Evolutionary conservation across 1,139 yeast genomes (phyloP).

Genomic region (Hansenula lynferdii): DNA sequence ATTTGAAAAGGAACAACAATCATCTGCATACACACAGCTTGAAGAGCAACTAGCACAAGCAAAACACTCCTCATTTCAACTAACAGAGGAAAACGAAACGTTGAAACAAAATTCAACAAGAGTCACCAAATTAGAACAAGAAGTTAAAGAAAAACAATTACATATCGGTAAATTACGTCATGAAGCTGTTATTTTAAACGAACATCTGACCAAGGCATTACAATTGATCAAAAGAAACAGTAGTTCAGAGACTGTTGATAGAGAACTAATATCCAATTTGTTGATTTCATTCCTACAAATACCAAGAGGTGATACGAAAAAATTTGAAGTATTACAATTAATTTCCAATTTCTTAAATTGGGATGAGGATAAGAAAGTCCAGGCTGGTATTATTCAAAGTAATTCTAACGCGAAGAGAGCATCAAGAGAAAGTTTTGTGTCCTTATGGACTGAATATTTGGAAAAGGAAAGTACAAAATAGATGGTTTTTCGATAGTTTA

Average conservation of each 20-base stretch:
- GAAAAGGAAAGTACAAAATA: slow-evolving; percentile 65
- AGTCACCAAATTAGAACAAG: slow-evolving; percentile 38
- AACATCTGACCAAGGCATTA: slow-evolving; percentile 87
- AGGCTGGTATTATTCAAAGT: slow-evolving; percentile 69
- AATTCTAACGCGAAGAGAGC: slow-evolving; percentile 22
- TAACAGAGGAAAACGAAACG: slow-evolving; percentile 9
- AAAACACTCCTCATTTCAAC: slow-evolving; percentile 9
- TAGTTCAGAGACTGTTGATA: slow-evolving; percentile 74
- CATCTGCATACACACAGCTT: slow-evolving; percentile 6
- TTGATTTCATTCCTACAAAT: slow-evolving; percentile 78
- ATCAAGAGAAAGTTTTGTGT: slow-evolving; percentile 68
- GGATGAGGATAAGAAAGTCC: slow-evolving; percentile 79
- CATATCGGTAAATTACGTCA: slow-evolving; percentile 88
- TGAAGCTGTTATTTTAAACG: slow-evolving; percentile 92
- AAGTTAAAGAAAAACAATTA: slow-evolving; percentile 68
- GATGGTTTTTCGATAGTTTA: too few relatives aligned
- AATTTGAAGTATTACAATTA: slow-evolving; percentile 84
- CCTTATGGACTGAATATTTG: slow-evolving; percentile 84
- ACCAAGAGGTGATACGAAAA: slow-evolving; percentile 91
- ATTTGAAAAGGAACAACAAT: slow-evolving; percentile 9
- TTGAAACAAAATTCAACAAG: slow-evolving; percentile 9
- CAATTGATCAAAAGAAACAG: slow-evolving; percentile 73
- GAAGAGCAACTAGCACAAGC: too few relatives aligned
- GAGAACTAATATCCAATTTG: slow-evolving; percentile 82
- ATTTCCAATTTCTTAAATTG: slow-evolving; percentile 81